Percentiles rank a stretch among this genome's conserved stretches.
phyloP scores from a whole-genome alignment of 176 grass and related monocot genomes.

The Themeda triandra region DNA sequence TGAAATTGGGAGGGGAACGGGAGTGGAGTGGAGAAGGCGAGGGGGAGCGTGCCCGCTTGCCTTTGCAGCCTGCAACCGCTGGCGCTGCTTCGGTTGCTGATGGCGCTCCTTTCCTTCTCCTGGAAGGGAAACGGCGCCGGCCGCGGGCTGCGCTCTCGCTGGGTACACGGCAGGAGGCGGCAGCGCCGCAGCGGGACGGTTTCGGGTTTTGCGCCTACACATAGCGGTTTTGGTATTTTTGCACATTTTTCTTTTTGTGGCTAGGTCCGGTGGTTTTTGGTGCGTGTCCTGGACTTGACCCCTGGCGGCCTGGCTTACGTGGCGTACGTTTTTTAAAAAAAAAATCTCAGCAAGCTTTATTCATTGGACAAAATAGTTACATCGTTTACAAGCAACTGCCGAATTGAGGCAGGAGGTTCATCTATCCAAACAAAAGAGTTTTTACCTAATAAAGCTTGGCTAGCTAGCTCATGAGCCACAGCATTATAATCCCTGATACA shows the following conservation, averaged over 20 bases:
- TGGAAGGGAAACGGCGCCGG: neutral
- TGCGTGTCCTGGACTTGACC: neutral
- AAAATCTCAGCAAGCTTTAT: too few relatives aligned
- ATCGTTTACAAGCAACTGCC: too few relatives aligned
- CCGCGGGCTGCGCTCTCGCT: neutral
- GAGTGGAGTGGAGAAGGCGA: neutral
- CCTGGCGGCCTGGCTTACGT: too few relatives aligned
- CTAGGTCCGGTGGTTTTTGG: neutral
- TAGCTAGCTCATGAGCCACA: too few relatives aligned
- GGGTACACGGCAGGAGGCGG: neutral
- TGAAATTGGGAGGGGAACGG: neutral
- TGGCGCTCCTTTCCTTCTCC: neutral
- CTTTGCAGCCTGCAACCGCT: constrained; percentile 12
- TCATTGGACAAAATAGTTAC: too few relatives aligned
- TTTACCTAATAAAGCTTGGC: too few relatives aligned
- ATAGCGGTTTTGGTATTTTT: neutral
- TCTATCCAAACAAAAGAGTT: too few relatives aligned
- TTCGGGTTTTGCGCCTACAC: neutral
- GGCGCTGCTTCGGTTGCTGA: neutral
- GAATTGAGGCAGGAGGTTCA: too few relatives aligned
- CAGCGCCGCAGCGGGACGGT: neutral
- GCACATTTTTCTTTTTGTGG: too few relatives aligned
- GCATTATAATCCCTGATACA: too few relatives aligned
- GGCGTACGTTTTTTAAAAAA: too few relatives aligned
- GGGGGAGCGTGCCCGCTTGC: neutral